Evolutionary conservation across 148 eudicot species (phyloP).

Genomic region (Rheum nobile): DNA sequence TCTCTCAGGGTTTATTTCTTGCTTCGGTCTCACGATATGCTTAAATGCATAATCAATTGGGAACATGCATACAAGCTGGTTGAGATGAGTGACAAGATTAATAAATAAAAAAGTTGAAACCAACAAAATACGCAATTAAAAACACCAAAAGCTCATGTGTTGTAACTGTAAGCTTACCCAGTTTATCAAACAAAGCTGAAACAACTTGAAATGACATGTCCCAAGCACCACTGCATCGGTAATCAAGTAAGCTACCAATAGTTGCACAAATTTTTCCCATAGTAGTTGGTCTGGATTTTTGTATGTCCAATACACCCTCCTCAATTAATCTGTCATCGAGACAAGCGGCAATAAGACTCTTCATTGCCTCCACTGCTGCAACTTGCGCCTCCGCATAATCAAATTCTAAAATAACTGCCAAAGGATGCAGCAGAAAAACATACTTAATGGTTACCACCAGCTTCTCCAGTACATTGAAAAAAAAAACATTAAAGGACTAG

Average conservation of each 20-base stretch:
- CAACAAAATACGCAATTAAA: background rate
- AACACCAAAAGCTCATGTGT: background rate
- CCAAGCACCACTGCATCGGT: conserved; percentile 60
- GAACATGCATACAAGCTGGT: background rate
- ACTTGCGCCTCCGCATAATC: conserved; percentile 74
- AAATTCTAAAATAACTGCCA: conserved; percentile 67
- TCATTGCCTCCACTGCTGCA: conserved; percentile 67
- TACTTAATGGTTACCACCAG: background rate
- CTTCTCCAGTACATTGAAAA: background rate
- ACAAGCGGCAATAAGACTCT: conserved; percentile 55
- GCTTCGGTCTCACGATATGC: background rate
- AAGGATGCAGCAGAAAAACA: conserved; percentile 12
- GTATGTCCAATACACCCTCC: conserved; percentile 32
- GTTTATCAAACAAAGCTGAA: conserved; percentile 70
- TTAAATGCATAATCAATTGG: background rate
- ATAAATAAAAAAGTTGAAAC: background rate
- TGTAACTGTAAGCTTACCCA: conserved; percentile 39
- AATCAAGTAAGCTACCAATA: conserved; percentile 66
- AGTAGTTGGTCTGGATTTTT: conserved; percentile 48
- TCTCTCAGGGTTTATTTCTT: background rate
- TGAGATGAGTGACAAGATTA: background rate
- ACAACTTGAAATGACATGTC: conserved; percentile 77
- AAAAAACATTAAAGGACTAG: background rate
- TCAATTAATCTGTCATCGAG: conserved; percentile 70
- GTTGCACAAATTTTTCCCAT: conserved; percentile 77